Percentiles rank a stretch among this genome's conserved stretches.
These are phyloP conservation scores for Epicoccum sorghinum DNA, from an alignment of 2,329 filamentous ascomycete species.

Conservation along the genomic window DNA sequence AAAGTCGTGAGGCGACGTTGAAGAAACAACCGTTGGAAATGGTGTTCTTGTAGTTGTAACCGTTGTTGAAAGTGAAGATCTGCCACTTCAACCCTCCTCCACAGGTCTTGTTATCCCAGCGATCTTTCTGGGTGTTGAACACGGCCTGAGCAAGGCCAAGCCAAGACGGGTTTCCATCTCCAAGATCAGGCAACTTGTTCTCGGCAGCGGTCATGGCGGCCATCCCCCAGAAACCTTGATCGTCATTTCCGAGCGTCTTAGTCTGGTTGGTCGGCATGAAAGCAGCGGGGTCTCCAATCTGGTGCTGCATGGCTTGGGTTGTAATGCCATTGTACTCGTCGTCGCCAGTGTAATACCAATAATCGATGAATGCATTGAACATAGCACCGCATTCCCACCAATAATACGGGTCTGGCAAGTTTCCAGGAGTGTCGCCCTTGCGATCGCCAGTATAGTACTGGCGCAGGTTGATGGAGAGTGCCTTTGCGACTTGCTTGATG, in stretches of 20 bases:
- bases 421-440: constrained; percentile 64
- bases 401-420: constrained; percentile 55
- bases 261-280: constrained; percentile 81
- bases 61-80: constrained; percentile 76
- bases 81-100: constrained; percentile 81
- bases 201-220: constrained; percentile 65
- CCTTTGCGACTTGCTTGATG: constrained; percentile 65
- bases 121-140: constrained; percentile 71
- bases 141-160: constrained; percentile 71
- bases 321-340: constrained; percentile 48
- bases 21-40: constrained; percentile 84
- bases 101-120: constrained; percentile 73
- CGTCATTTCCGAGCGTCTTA: constrained; percentile 59
- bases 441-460: constrained; percentile 69
- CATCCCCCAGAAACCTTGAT: constrained; percentile 65
- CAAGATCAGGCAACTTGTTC: constrained; percentile 53
- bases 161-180: constrained; percentile 64
- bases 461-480: constrained; percentile 66
- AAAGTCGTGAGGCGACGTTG: constrained; percentile 77
- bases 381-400: constrained; percentile 53
- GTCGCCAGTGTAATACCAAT: constrained; percentile 53
- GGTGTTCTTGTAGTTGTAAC: constrained; percentile 82
- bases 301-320: constrained; percentile 68
- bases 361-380: constrained; percentile 49
- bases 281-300: constrained; percentile 73